Evolutionary conservation across 495 filamentous ascomycete genomes (phyloP).

Genomic region (Geoglossum glabrum): DNA sequence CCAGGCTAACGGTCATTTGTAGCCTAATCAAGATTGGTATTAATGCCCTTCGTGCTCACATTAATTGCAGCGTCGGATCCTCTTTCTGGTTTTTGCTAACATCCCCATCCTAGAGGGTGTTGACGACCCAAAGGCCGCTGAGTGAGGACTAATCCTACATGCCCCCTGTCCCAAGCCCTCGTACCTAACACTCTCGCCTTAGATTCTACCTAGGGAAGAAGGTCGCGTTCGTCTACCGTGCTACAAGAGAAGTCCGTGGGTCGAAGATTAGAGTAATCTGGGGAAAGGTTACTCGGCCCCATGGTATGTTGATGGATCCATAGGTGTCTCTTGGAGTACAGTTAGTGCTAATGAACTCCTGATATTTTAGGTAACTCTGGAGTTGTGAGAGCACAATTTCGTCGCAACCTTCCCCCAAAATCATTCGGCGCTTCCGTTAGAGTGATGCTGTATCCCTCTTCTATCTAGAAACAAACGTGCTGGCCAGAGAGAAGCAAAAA

Average conservation of each 20-base stretch:
- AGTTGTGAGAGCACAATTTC: conserved; percentile 90
- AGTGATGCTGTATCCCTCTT: conserved; percentile 96
- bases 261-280: conserved; percentile 98
- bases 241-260: conserved; percentile 73
- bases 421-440: conserved; percentile 92
- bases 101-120: conserved; percentile 41
- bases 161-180: neutral
- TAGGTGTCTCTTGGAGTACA: neutral
- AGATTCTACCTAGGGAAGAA: conserved; percentile 91
- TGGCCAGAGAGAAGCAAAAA: too few species aligned
- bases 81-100: neutral
- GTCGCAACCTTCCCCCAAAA: conserved; percentile 79
- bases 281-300: conserved; percentile 91
- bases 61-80: too few species aligned
- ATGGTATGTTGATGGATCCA: conserved; percentile 39
- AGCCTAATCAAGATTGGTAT: conserved; percentile 70
- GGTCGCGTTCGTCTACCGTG: conserved; percentile 93
- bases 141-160: conserved; percentile 30
- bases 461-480: too few species aligned
- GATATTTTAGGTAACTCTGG: conserved; percentile 63
- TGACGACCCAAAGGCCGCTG: conserved; percentile 64
- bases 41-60: neutral
- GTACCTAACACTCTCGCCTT: neutral
- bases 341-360: conserved; percentile 4
- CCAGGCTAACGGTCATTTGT: conserved; percentile 17